Base-by-base conservation (phyloP, 2,329 filamentous ascomycete genomes). In the Trichoderma sp. region DNA sequence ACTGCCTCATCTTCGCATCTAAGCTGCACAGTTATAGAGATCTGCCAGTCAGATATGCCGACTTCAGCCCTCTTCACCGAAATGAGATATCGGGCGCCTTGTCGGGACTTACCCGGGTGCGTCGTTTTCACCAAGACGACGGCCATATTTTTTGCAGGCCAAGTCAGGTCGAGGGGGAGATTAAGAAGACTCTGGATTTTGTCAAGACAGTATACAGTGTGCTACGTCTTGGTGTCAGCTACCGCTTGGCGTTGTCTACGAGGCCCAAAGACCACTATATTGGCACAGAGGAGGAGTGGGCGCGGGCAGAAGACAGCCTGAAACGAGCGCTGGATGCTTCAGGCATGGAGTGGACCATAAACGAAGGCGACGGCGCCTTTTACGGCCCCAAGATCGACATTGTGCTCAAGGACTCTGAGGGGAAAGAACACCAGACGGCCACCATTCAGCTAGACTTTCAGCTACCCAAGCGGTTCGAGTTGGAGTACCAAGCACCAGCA, bases 331-430 rank as follows among this genome's bases (percentile, higher is more conserved):
- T 82, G 1, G 87, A 90, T 67, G 87, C 92, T 72, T 93, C 92
- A 15, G 90, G 89, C 10, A 86, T 88, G 72, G 80, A 85, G 39
- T 97, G 92, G 91, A 86, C 84, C 2, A 72, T 94, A 67, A 94
- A 93, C 70, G 86, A 90, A 73, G 92, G 92, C 12, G 93, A 96
- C 69, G 93, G 93, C 15, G 93, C 93, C 4, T 97, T 97, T 75
- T 97, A 97, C 74, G 93, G 93, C 0, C 93, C 93, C 35, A 97
- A 97, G 80, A 97, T 97, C 71, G 93, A 97, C 75, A 91, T 97
- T 53, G 88, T 96, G 45, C 79, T 97, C 54, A 87, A 86, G 69
- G 93, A 96, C 75, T 89, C 90, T 1, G 87, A 92, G 74, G 92
- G 92, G 8, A 96, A 94, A 75, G 91, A 93, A 74, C 93, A 96